Evolutionary conservation across 192 early-diverging fungal species (phyloP).

Genomic region (Jimgerdemannia flammicorona): DNA sequence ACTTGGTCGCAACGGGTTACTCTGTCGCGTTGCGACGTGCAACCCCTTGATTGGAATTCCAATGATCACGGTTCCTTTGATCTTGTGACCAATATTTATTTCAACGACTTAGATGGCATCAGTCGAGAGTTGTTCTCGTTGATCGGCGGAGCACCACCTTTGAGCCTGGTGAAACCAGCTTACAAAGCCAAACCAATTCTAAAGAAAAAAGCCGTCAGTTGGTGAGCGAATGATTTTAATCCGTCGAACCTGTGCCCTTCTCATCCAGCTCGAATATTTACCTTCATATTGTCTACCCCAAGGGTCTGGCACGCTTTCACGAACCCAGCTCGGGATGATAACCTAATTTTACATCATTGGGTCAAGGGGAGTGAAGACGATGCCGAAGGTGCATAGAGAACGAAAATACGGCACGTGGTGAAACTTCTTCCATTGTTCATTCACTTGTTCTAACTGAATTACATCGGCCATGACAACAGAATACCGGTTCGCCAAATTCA

Average conservation of each 20-base stretch:
- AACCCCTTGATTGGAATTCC: neutral
- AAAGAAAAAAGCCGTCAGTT: slow-evolving; percentile 59
- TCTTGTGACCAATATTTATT: no score
- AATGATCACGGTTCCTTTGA: neutral
- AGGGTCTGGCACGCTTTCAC: slow-evolving; percentile 68
- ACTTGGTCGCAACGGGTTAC: neutral
- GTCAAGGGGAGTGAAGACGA: slow-evolving; percentile 64
- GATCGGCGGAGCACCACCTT: slow-evolving; percentile 65
- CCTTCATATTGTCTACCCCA: no score
- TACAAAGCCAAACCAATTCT: slow-evolving; percentile 74
- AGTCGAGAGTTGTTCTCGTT: slow-evolving; percentile 61
- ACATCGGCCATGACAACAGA: slow-evolving; percentile 26
- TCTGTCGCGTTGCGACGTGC: neutral
- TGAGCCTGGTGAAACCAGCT: slow-evolving; percentile 53
- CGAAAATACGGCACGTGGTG: neutral
- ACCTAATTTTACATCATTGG: slow-evolving; percentile 77
- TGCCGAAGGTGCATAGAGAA: slow-evolving; percentile 10
- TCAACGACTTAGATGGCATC: slow-evolving; percentile 35
- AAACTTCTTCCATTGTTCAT: no score
- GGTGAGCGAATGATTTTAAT: slow-evolving; percentile 35
- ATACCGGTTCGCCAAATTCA: slow-evolving; percentile 76
- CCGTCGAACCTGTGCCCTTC: no score
- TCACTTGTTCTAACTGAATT: no score
- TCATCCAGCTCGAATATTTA: no score
- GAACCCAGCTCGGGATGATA: slow-evolving; percentile 75